phyloP scores from a whole-genome alignment of 495 filamentous ascomycete species.

The Xylaria grammica region DNA sequence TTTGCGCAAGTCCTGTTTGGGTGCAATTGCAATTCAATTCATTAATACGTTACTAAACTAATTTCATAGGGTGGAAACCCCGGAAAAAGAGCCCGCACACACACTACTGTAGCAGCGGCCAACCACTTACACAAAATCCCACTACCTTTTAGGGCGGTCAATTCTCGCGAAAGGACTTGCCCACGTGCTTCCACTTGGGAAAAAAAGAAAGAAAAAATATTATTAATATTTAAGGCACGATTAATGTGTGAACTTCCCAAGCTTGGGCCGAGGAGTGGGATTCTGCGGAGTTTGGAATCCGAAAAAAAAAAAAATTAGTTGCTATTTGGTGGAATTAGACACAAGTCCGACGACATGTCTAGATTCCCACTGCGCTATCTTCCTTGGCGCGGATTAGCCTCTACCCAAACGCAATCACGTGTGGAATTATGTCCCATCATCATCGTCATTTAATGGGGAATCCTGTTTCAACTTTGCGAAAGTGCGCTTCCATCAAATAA shows the following conservation, averaged over 20 bases:
- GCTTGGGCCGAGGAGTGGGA: background rate
- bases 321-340: too few species aligned
- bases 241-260: background rate
- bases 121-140: too few species aligned
- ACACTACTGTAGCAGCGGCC: too few species aligned
- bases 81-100: too few species aligned
- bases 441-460: conserved; percentile 11
- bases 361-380: background rate
- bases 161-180: background rate
- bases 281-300: background rate
- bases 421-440: background rate
- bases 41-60: too few species aligned
- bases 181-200: background rate
- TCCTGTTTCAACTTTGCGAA: conserved; percentile 4
- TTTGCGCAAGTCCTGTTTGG: background rate
- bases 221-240: background rate
- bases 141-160: background rate
- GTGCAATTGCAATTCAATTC: too few species aligned
- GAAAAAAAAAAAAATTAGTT: too few species aligned
- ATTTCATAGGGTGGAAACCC: too few species aligned
- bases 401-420: conserved; percentile 4
- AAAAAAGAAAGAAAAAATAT: background rate
- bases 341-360: conserved; percentile 1
- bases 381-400: conserved; percentile 13
- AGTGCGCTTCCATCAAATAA: background rate